Percentiles rank a stretch among this genome's conserved stretches.
Conservation (phyloP, 2,329 filamentous ascomycete species). For the Calonectria leucothoes region DNA sequence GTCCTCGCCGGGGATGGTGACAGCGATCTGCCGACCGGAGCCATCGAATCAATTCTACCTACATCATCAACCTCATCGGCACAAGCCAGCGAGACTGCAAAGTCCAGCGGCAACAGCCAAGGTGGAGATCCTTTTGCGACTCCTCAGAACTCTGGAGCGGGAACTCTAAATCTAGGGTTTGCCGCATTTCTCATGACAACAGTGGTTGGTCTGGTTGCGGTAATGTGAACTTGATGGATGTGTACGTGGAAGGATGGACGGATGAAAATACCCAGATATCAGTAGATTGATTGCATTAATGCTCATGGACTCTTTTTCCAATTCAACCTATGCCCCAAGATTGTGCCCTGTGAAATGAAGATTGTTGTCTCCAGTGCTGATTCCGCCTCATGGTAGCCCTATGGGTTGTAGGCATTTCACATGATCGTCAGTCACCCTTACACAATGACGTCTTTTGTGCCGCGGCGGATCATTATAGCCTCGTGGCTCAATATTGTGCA, state of each 20-base stretch:
- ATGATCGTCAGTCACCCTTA: neutral
- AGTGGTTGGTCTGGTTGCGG: neutral
- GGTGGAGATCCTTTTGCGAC: conserved; percentile 26
- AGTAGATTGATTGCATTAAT: conserved; percentile 22
- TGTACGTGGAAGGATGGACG: neutral
- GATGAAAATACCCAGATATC: conserved; percentile 13
- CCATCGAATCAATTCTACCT: neutral
- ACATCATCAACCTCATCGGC: conserved; percentile 7
- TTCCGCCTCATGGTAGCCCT: neutral
- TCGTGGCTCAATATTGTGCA: neutral
- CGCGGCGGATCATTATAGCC: neutral
- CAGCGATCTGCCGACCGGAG: neutral
- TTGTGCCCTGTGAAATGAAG: neutral
- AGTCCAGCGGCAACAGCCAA: neutral
- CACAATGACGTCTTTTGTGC: neutral
- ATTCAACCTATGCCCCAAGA: neutral
- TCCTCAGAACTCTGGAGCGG: neutral
- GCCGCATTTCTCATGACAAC: conserved; percentile 3
- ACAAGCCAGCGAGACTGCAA: conserved; percentile 3
- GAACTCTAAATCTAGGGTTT: conserved; percentile 3
- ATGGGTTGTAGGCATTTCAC: neutral
- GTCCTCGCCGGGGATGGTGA: conserved; percentile 1
- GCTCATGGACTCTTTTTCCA: neutral
- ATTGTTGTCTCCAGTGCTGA: neutral
- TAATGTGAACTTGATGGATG: neutral